Evolutionary conservation across 345 rosid genomes (phyloP), one percentile per base, ranked within the genome.

Genomic region (Salix caprea): DNA sequence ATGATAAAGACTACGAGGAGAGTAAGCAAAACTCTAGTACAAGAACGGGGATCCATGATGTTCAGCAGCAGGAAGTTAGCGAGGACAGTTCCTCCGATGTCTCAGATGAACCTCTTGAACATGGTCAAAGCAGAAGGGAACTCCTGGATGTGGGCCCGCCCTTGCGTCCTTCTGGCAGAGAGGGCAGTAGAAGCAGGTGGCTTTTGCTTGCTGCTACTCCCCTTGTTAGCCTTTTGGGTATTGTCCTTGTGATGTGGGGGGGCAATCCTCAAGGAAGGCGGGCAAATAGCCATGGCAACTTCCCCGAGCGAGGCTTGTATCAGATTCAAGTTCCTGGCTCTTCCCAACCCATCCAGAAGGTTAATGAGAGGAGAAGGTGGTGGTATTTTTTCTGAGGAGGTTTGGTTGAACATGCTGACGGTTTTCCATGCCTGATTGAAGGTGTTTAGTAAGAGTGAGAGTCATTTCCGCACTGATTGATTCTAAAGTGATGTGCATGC

Each of bases 141-240:
- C 79, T 75, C 52, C 72, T 65, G 18, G 80, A 78, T 58, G 79
- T 50, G 40, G 71, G 77, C 65, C 75, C 81, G 12, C 64, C 74
- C 26, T 58, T 66, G 4, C 62, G 44, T 64, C 64, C 60, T 65
- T 71, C 85, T 18, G 37, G 56, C 28, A 71, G 70, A 72, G 81
- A 81, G 76, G 74, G 84, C 39, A 75, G 86, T 56, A 79, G 91
- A 78, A 88, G 96, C 81, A 84, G 94, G 79, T 91, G 97, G 99
- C 76, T 95, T 73, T 83, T 84, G 75, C 81, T 89, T 42, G 92
- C 93, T 52, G 97, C 96, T 65, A 91, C 92, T n/a, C 97, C 97
- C 67, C 90, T 93, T 78, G 87, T 93, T 48, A 82, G 96, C 80
- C 88, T 93, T 10, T 88, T 88, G 56, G 96, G 97, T 1, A 84